Percentiles rank a stretch among this genome's conserved stretches.
These are phyloP conservation scores for Boletus pseudo-olivaceus DNA, from an alignment of 768 basidiomycete genomes.

Conservation along the genomic window DNA sequence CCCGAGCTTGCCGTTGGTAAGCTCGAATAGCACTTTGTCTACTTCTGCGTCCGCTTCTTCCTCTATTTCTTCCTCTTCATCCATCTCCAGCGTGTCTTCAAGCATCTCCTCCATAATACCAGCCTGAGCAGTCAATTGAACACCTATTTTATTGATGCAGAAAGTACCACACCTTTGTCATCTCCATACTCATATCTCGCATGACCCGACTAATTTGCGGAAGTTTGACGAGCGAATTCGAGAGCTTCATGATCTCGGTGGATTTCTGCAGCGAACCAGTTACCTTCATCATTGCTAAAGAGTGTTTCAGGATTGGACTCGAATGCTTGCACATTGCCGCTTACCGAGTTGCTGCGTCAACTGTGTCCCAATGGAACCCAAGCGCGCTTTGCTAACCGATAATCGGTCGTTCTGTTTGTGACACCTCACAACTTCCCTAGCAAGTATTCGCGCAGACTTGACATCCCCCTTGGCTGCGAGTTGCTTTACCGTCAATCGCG, in stretches of 20 bases:
- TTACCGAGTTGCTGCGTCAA: conserved; percentile 88
- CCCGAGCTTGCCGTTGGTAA: conserved; percentile 95
- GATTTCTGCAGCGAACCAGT: conserved; percentile 98
- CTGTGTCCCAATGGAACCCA: conserved; percentile 89
- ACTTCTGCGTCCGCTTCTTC: conserved; percentile 98
- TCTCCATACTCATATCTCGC: conserved; percentile 99
- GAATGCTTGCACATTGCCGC: conserved; percentile 24
- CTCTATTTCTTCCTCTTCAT: conserved; percentile 92
- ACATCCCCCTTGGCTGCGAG: conserved; percentile 88
- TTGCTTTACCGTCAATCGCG: conserved; percentile 75
- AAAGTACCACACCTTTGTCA: conserved; percentile 78
- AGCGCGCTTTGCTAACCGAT: conserved; percentile 86
- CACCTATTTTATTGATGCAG: not conserved
- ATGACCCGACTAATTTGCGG: conserved; percentile 91
- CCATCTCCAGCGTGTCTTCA: conserved; percentile 86
- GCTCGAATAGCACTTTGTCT: conserved; percentile 91
- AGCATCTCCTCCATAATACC: conserved; percentile 99
- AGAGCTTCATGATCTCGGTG: conserved; percentile 97
- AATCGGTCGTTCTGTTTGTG: conserved; percentile 92
- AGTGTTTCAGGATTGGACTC: not conserved
- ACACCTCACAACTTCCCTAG: conserved; percentile 90
- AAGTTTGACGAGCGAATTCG: conserved; percentile 87
- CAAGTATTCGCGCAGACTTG: conserved; percentile 89
- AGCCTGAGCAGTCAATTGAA: conserved; percentile 51
- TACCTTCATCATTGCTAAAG: conserved; percentile 88